Evolutionary conservation across 257 asterid species (phyloP), one percentile per base, ranked within the genome.

Genomic region (Fraxinus pennsylvanica): DNA sequence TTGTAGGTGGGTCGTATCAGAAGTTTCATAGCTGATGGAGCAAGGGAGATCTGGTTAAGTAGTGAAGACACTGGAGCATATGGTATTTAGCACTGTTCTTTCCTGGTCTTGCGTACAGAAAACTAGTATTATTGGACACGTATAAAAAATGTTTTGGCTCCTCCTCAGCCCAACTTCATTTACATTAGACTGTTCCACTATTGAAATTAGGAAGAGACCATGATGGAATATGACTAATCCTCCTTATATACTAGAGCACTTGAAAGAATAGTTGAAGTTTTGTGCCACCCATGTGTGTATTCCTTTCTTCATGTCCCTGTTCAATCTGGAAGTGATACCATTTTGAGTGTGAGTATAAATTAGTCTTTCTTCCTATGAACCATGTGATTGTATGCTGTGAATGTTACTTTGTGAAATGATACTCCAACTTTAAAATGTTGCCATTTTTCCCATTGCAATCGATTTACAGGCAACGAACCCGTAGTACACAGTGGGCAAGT

Each of bases 61-160:
- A 95, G 99, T 80, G 99, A 95, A 87, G 99, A 95, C 87, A 93
- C 99, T 72, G 98, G 99, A 81, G 99, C 99, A 72, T 95, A 95
- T 84, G 99, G 97, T 93, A 90, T 78, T 82, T 79, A 22, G 74
- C 30, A 67, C 41, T 68, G 5, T 71, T 41, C 50, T 41, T 41
- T 41, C 14, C 50, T 41, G 50, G 4, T 41, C 14, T 41, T 10
- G 15, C 38, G 35, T 50, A 21, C 29, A 47, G 75, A 63, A 41
- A 77, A 73, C 27, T 14, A 68, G 38, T 63, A 13, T 63, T 57
- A 17, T 78, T 72, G 59, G 52, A 35, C 30, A 32, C 33, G 65
- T 54, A 8, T 67, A 79, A 35, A 72, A 41, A 73, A 67, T 73
- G 65, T 72, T 77, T 76, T 29, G 29, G 43, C 45, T 27, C 10